Percentiles rank a stretch among this genome's conserved stretches.
Conservation (phyloP, 2,329 filamentous ascomycete genomes). For the Cladosporium sp. region DNA sequence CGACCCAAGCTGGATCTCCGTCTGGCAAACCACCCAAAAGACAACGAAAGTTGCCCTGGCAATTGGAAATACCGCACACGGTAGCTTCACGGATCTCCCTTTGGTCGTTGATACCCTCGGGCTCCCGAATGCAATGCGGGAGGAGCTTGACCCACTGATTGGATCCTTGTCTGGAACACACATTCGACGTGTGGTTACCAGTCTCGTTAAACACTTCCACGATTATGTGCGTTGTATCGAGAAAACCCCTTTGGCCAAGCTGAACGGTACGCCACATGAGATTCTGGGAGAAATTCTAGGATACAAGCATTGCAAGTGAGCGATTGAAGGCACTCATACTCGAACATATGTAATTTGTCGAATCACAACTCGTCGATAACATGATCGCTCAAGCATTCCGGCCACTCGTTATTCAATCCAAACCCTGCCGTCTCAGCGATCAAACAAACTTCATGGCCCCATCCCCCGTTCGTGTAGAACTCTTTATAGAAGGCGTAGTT, state of each 20-base stretch:
- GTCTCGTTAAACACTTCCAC: background rate
- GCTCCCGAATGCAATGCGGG: constrained; percentile 2
- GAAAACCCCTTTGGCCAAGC: background rate
- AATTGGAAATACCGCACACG: constrained; percentile 6
- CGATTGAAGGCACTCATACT: too few relatives aligned
- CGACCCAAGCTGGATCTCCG: constrained; percentile 3
- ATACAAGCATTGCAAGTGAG: too few relatives aligned
- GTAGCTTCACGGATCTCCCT: constrained; percentile 14
- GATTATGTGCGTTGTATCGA: background rate
- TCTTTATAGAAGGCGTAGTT: too few relatives aligned
- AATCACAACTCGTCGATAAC: too few relatives aligned
- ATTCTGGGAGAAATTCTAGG: too few relatives aligned
- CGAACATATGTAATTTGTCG: too few relatives aligned
- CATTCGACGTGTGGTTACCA: constrained; percentile 62
- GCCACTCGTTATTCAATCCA: too few relatives aligned
- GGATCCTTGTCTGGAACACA: constrained; percentile 74
- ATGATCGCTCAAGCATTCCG: too few relatives aligned
- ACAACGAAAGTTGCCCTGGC: constrained; percentile 9
- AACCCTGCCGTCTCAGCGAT: too few relatives aligned
- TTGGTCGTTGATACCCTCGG: constrained; percentile 12
- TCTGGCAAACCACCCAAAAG: constrained; percentile 5
- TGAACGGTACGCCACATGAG: background rate
- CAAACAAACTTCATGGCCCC: too few relatives aligned
- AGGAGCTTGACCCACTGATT: constrained; percentile 34
- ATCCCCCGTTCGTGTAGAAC: too few relatives aligned